Conservation (phyloP, 257 asterid species). For the Verbascum thapsus region DNA sequence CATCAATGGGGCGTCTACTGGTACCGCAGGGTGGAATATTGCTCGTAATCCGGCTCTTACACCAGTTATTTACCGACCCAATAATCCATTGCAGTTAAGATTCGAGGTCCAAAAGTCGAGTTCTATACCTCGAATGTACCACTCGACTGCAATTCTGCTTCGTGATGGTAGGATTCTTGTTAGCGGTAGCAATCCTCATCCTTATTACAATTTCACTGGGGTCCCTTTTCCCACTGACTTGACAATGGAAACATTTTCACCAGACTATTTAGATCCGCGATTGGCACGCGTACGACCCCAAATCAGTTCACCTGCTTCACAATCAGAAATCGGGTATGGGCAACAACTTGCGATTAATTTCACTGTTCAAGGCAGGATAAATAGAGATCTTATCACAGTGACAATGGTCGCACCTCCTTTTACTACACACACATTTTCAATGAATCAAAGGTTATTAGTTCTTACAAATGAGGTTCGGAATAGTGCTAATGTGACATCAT, state of each 20-base stretch:
- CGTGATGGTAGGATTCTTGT: conserved; percentile 35
- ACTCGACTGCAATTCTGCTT: conserved; percentile 20
- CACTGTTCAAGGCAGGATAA: background rate
- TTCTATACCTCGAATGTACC: conserved; percentile 25
- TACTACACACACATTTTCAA: conserved; percentile 42
- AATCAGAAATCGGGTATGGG: conserved; percentile 26
- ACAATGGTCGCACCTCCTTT: conserved; percentile 47
- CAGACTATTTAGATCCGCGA: conserved; percentile 30
- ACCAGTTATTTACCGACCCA: conserved; percentile 28
- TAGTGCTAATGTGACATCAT: no score
- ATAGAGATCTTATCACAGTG: conserved; percentile 25
- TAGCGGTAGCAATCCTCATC: no score
- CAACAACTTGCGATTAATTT: conserved; percentile 18
- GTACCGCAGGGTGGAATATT: conserved; percentile 32
- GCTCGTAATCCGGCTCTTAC: no score
- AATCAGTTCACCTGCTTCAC: conserved; percentile 28
- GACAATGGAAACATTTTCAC: conserved; percentile 39
- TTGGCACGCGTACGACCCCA: conserved; percentile 12
- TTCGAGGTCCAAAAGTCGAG: conserved; percentile 29
- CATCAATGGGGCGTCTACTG: conserved; percentile 28
- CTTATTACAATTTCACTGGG: background rate
- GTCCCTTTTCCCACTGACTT: conserved; percentile 40
- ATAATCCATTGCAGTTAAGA: background rate
- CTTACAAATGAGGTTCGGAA: no score
- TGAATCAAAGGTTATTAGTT: no score